Base-by-base conservation (phyloP, 345 rosid genomes). In the Corchorus capsularis region DNA sequence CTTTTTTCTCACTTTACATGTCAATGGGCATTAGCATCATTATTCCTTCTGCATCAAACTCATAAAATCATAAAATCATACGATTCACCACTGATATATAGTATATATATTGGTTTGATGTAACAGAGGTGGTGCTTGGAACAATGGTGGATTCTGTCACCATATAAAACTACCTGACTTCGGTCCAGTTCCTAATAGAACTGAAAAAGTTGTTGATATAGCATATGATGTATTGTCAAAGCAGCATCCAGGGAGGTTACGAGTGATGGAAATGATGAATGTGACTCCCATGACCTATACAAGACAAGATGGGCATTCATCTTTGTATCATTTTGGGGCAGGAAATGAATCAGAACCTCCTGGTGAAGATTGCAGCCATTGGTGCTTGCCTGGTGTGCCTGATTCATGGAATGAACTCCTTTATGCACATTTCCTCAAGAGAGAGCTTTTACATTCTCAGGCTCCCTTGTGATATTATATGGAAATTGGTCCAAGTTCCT, bases 351-450 rank as follows among this genome's bases (percentile, higher is more conserved):
- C 86, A 11, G 89, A 77, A 0, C 69, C 90, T 27, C 68, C 87
- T n/a, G 79, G 82, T 49, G 90, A 89, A 79, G 96, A 91, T 63
- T 91, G 96, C 77, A 89, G 91, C 82, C 96, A 88, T 55, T 91
- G 96, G 96, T 91, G 91, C 86, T 82, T 91, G 73, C 96, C 96
- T 2, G 89, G 92, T 0, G 87, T 87, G 13, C 96, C 93, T 10
- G 92, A 91, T 75, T 79, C 88, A 0, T 91, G 91, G 96, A 89
- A 91, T 72, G 91, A 88, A 74, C 87, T 91, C 49, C 88, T 88
- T 55, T 88, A 85, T 73, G 87, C 91, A 0, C 80, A 82, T 67
- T 63, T 83, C 69, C 84, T 90, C 32, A 84, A 83, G 82, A 71
- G 45, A 37, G 86, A 83, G 61, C 60, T 69, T 0, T 50, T 66